Evolutionary conservation across 2,329 filamentous ascomycete genomes (phyloP), one percentile per base, ranked within the genome.

Genomic region (Penicillium sp.): DNA sequence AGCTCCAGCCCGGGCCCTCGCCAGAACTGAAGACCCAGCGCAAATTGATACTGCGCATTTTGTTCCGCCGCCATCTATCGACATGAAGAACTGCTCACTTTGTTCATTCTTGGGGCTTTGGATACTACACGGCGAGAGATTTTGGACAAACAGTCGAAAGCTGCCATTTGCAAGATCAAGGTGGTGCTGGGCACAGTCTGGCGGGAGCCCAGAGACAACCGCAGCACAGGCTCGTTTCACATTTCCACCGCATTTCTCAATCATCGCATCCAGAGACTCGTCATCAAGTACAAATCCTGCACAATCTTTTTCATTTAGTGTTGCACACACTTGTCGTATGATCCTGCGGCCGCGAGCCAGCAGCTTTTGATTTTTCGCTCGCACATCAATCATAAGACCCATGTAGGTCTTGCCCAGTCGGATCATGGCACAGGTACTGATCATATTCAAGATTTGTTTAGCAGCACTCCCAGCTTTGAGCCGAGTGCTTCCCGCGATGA

Each of bases 361-460:
- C 1, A 48, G 47, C 11, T 48, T 48, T n/a, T 48, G 47, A 18
- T 48, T 48, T 7, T 48, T 48, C 2, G 16, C 47, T 35, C 47
- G 47, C 18, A 48, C 26, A 35, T 48, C 47, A 35, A 48, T 33
- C 47, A 48, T 48, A 12, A 48, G 47, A 48, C 47, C 28, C 11
- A 20, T 48, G 21, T 28, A 28, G 5, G 26, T 28, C 26, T 28
- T 28, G 5, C 26, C 26, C 5, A 28, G 5, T 5, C 26, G 26
- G 23, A 52, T 43, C 38, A 28, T 26, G 16, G 49, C n/a, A 11
- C 35, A 26, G 1, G 49, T 52, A n/a, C 21, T 28, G 18, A 52
- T 52, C 49, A 52, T 52, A 18, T 52, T 52, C 20, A 52, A 20
- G 14, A 52, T 52, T 30, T 52, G 49, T 23, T 52, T 52, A 12